phyloP scores from a whole-genome alignment of 257 asterid species.

The Jacaranda mimosifolia region DNA sequence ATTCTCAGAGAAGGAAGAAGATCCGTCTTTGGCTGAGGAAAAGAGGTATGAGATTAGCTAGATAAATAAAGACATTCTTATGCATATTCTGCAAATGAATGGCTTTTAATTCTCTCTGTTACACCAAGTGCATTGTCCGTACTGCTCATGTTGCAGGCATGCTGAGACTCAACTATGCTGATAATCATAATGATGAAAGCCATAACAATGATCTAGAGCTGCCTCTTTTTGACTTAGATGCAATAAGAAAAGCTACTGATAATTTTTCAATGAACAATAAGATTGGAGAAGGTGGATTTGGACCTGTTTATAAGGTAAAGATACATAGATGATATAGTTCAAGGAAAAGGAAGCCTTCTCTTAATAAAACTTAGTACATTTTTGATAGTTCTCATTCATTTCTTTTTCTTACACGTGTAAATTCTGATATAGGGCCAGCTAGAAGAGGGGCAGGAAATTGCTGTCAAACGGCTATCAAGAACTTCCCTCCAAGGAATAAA shows the following conservation, averaged over 20 bases:
- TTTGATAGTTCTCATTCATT: too few relatives aligned
- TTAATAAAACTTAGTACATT: too few relatives aligned
- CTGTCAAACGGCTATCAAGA: slow-evolving; percentile 34
- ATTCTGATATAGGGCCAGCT: slow-evolving; percentile 16
- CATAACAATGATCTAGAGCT: slow-evolving; percentile 37
- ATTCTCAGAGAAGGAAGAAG: slow-evolving; percentile 24
- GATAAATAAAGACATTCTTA: too few relatives aligned
- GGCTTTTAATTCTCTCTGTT: not conserved
- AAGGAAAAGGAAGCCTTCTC: too few relatives aligned
- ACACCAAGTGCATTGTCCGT: too few relatives aligned
- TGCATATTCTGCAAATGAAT: not conserved
- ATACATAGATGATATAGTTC: not conserved
- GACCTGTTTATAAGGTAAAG: slow-evolving; percentile 42
- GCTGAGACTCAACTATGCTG: slow-evolving; percentile 11
- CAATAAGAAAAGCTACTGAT: slow-evolving; percentile 35
- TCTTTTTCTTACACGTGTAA: not conserved
- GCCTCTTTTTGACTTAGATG: slow-evolving; percentile 32
- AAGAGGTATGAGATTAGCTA: slow-evolving; percentile 24
- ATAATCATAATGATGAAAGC: slow-evolving; percentile 8
- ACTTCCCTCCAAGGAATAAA: slow-evolving; percentile 31
- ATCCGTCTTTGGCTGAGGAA: not conserved
- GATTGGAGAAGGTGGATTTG: slow-evolving; percentile 49
- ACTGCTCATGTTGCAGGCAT: slow-evolving; percentile 19
- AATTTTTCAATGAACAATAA: slow-evolving; percentile 32
- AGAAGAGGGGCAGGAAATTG: slow-evolving; percentile 31